A percentile compares a stretch with the other conserved stretches of the same genome.
Conservation (phyloP, 1,284 basidiomycete genomes). For the Tylopilus orsonianus region DNA sequence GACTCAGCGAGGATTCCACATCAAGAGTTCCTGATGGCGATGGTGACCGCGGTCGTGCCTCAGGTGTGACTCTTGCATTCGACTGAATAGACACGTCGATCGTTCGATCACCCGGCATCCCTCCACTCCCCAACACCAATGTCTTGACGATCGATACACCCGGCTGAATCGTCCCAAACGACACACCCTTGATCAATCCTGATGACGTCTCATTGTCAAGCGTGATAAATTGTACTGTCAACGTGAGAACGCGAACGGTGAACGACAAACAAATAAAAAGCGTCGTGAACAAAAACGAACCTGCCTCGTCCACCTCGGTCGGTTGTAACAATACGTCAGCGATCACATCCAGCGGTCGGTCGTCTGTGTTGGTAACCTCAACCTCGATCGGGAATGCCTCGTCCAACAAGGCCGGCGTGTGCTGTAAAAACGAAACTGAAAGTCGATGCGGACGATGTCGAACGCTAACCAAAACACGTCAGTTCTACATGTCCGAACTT, state of each 20-base stretch:
- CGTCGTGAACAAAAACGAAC: slow-evolving; percentile 39
- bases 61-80: slow-evolving; percentile 23
- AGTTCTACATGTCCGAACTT: too few relatives aligned
- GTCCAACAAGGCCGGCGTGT: slow-evolving; percentile 69
- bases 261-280: background rate
- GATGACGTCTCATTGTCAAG: slow-evolving; percentile 63
- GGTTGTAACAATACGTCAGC: slow-evolving; percentile 80
- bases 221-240: slow-evolving; percentile 59
- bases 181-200: slow-evolving; percentile 70
- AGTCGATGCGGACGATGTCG: slow-evolving; percentile 62
- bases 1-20: slow-evolving; percentile 7
- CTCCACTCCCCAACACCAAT: slow-evolving; percentile 56
- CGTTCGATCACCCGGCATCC: slow-evolving; percentile 61
- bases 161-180: slow-evolving; percentile 60
- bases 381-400: slow-evolving; percentile 75
- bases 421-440: slow-evolving; percentile 53
- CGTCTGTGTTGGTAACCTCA: slow-evolving; percentile 67
- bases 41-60: background rate
- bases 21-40: slow-evolving; percentile 11
- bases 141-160: slow-evolving; percentile 57
- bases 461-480: slow-evolving; percentile 44
- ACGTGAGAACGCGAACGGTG: background rate
- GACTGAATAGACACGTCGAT: slow-evolving; percentile 79
- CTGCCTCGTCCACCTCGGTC: slow-evolving; percentile 70
- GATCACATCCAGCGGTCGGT: slow-evolving; percentile 60